These are phyloP conservation scores for Neonothopanus nambi DNA, from an alignment of 1,284 basidiomycete genomes.

Conservation along the genomic window DNA sequence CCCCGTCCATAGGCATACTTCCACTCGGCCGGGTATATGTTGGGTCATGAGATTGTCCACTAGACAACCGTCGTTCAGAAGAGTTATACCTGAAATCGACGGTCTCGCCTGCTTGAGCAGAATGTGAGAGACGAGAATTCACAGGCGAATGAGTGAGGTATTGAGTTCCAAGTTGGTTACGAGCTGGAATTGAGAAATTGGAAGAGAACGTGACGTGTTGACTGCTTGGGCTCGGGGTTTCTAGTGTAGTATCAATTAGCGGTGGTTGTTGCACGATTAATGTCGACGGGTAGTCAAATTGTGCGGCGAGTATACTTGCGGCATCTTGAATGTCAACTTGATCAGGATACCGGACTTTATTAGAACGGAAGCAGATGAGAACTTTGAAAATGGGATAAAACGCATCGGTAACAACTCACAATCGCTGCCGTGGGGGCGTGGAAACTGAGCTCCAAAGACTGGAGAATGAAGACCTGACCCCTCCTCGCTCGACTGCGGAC, in stretches of 20 bases:
- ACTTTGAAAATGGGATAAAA: constrained; percentile 31
- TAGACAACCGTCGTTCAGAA: constrained; percentile 46
- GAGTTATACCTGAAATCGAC: constrained; percentile 38
- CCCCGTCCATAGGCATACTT: constrained; percentile 34
- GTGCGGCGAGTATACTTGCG: constrained; percentile 43
- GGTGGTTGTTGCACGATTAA: constrained; percentile 39
- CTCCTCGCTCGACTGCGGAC: constrained; percentile 68
- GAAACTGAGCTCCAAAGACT: constrained; percentile 54
- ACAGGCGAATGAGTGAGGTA: constrained; percentile 38
- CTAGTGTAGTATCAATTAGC: constrained; percentile 44
- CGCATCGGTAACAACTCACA: constrained; percentile 47
- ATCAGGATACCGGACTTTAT: constrained; percentile 73
- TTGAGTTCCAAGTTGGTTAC: constrained; percentile 45
- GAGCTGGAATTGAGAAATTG: constrained; percentile 35
- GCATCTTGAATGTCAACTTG: constrained; percentile 49
- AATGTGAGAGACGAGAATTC: constrained; percentile 41
- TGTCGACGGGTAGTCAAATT: constrained; percentile 44
- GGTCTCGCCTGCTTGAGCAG: constrained; percentile 27
- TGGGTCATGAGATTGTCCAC: constrained; percentile 44
- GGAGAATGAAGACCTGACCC: constrained; percentile 72
- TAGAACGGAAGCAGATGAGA: constrained; percentile 41
- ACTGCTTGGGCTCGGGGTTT: constrained; percentile 36
- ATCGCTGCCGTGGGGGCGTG: constrained; percentile 45
- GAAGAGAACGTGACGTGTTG: constrained; percentile 36
- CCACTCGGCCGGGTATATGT: constrained; percentile 35